A percentile compares a stretch with the other conserved stretches of the same genome.
phyloP scores from a whole-genome alignment of 768 basidiomycete species.

The Boletus insuetus region DNA sequence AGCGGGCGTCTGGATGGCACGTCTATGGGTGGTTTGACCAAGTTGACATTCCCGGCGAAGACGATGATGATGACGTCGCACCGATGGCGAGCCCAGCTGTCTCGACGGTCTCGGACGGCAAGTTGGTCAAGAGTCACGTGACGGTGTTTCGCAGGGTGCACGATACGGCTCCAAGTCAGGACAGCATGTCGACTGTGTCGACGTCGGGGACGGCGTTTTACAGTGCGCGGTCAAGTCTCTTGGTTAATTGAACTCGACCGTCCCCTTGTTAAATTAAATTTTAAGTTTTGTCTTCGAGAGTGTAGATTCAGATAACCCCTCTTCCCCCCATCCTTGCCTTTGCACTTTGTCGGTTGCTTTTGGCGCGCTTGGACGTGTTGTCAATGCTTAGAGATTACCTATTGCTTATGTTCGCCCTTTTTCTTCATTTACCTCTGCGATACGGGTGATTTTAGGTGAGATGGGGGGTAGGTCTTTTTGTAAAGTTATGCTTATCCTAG shows the following conservation, averaged over 20 bases:
- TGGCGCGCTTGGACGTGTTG: no score
- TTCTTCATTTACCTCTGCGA: no score
- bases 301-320: no score
- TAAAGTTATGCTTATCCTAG: no score
- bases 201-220: constrained; percentile 28
- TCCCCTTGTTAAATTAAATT: no score
- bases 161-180: constrained; percentile 17
- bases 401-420: no score
- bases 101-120: not conserved
- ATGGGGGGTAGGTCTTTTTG: no score
- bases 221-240: constrained; percentile 30
- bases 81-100: not conserved
- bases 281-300: no score
- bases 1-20: constrained; percentile 34
- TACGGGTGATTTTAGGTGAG: no score
- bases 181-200: constrained; percentile 23
- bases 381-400: no score
- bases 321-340: no score
- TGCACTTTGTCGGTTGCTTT: no score
- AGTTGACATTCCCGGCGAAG: constrained; percentile 2
- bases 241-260: constrained; percentile 7
- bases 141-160: constrained; percentile 8
- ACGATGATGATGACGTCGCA: not conserved
- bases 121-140: constrained; percentile 10
- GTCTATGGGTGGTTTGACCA: constrained; percentile 31